Conservation (phyloP, 179 eudicot species). For the Silene noctiflora region DNA sequence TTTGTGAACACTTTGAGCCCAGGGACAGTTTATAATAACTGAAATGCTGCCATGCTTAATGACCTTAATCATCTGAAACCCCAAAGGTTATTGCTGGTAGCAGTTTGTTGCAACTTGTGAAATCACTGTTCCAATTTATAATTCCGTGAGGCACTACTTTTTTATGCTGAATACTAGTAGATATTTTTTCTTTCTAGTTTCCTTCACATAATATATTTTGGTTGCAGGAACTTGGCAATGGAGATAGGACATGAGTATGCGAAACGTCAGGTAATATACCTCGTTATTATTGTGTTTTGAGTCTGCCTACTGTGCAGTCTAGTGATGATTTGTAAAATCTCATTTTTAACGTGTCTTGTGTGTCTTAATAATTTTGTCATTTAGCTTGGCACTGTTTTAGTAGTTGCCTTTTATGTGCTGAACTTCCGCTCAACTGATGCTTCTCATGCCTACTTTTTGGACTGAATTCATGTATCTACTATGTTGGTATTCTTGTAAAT, state of each 20-base stretch:
- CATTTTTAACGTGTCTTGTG: background rate
- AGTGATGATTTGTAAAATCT: background rate
- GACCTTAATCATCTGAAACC: background rate
- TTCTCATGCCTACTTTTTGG: background rate
- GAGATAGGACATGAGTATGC: constrained; percentile 78
- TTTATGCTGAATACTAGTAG: background rate
- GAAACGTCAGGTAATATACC: constrained; percentile 55
- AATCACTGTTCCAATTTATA: background rate
- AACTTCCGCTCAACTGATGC: background rate
- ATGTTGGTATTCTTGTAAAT: constrained; percentile 3
- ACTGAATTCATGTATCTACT: background rate
- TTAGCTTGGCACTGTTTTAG: too few relatives aligned
- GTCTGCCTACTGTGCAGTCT: background rate
- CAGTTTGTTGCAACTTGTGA: background rate
- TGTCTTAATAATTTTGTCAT: background rate
- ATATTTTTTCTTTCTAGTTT: background rate
- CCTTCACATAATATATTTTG: constrained; percentile 5
- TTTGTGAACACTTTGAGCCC: background rate
- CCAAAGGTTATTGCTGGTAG: background rate
- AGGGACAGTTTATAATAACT: background rate
- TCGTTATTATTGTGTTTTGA: background rate
- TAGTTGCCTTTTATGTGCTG: background rate
- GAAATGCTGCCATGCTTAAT: background rate
- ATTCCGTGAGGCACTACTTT: background rate
- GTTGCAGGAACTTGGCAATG: constrained; percentile 83